Evolutionary conservation across 192 early-diverging fungal genomes (phyloP).

Genomic region (Entomortierella beljakovae): DNA sequence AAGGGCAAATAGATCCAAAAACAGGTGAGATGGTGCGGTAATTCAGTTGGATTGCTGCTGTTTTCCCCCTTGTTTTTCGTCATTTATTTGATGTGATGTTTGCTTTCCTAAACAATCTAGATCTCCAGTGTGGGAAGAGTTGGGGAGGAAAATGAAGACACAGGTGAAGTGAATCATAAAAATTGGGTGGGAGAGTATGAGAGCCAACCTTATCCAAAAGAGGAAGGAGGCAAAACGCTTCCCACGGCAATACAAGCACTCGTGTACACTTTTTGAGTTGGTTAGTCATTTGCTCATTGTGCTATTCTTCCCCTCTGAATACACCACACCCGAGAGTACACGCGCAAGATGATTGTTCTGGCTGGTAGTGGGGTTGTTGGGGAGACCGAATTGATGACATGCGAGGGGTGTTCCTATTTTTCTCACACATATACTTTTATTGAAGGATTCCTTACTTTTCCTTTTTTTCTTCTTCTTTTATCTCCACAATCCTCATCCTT

Average conservation of each 20-base stretch:
- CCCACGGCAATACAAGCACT: constrained; percentile 10
- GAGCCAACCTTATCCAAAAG: constrained; percentile 3
- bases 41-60: too few species aligned
- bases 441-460: not conserved
- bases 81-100: too few species aligned
- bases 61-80: too few species aligned
- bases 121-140: too few species aligned
- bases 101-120: too few species aligned
- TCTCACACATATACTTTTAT: constrained; percentile 10
- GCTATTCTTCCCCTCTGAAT: too few species aligned
- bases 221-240: constrained; percentile 11
- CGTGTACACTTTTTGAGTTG: not conserved
- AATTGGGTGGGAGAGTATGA: not conserved
- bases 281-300: constrained; percentile 2
- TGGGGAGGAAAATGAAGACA: too few species aligned
- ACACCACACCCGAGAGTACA: too few species aligned
- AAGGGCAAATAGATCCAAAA: too few species aligned
- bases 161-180: not conserved
- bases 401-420: not conserved
- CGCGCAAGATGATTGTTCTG: too few species aligned
- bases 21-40: too few species aligned
- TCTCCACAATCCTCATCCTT: not conserved
- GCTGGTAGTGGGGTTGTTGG: not conserved
- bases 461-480: not conserved
- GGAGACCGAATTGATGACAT: too few species aligned